These are phyloP conservation scores for Fraxinus paxiana DNA, from an alignment of 305 asterid genomes.

Conservation along the genomic window DNA sequence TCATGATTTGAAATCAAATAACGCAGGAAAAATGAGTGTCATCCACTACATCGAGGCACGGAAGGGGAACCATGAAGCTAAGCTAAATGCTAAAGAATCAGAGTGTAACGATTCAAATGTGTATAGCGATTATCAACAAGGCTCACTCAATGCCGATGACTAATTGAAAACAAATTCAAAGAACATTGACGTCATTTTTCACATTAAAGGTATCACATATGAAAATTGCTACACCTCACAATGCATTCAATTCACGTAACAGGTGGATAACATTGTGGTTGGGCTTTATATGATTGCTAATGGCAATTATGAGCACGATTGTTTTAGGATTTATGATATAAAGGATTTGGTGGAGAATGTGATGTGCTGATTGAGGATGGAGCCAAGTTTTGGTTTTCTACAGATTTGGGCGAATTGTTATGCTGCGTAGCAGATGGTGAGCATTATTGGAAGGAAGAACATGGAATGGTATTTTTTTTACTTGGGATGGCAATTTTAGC, in stretches of 20 bases:
- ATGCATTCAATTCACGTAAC: not conserved
- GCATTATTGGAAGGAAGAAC: not conserved
- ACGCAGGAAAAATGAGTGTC: conserved; percentile 44
- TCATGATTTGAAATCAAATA: conserved; percentile 68
- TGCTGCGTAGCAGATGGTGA: not conserved
- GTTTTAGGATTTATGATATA: not conserved
- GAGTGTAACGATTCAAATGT: conserved; percentile 35
- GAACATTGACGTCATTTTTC: not conserved
- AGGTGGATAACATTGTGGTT: not conserved
- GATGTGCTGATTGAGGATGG: not conserved
- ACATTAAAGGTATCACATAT: not conserved
- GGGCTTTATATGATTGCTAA: not conserved
- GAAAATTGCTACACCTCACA: not conserved
- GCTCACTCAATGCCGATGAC: not conserved
- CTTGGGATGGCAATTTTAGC: not conserved
- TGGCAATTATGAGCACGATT: not conserved
- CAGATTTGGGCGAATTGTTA: not conserved
- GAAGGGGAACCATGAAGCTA: conserved; percentile 28
- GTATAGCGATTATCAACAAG: not conserved
- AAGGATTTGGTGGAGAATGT: not conserved
- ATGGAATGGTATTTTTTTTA: not conserved
- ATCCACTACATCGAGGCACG: conserved; percentile 82
- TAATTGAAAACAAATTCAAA: not conserved
- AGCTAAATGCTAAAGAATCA: conserved; percentile 69
- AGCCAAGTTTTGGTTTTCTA: not conserved